phyloP scores from a whole-genome alignment of 148 eudicot species.

The Silene conica region DNA sequence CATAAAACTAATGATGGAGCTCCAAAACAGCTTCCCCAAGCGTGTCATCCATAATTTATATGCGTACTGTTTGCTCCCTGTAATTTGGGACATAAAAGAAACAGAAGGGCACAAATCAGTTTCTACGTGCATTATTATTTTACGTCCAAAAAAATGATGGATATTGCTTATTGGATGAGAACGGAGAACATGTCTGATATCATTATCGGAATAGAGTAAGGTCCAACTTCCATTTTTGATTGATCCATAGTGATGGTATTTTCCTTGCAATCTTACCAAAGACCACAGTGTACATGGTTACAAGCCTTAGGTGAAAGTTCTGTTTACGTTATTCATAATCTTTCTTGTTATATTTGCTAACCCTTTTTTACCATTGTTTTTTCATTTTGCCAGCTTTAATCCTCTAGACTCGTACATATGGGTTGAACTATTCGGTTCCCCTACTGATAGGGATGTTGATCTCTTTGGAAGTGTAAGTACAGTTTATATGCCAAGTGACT shows the following conservation, averaged over 20 bases:
- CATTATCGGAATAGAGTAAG: neutral
- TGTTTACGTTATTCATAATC: neutral
- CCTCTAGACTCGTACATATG: conserved; percentile 85
- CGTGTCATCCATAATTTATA: neutral
- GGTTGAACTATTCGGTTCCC: conserved; percentile 84
- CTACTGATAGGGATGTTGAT: conserved; percentile 89
- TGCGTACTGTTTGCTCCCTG: neutral
- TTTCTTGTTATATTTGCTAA: neutral
- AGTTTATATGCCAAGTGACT: conserved; percentile 17
- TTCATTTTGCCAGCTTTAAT: conserved; percentile 62
- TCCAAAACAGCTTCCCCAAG: neutral
- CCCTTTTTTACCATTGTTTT: neutral
- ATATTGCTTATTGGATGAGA: neutral
- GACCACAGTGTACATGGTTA: neutral
- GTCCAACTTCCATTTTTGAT: neutral
- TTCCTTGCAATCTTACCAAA: neutral
- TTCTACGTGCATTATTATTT: neutral
- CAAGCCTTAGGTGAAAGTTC: neutral
- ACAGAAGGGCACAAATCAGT: neutral
- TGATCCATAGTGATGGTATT: neutral
- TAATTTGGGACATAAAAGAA: neutral
- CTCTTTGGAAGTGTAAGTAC: conserved; percentile 87
- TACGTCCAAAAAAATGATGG: neutral
- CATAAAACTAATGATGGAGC: too few relatives aligned
- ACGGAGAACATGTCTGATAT: neutral